Evolutionary conservation across 176 grass and related monocot genomes (phyloP), one percentile per base, ranked within the genome.

Genomic region (Poa pratensis): DNA sequence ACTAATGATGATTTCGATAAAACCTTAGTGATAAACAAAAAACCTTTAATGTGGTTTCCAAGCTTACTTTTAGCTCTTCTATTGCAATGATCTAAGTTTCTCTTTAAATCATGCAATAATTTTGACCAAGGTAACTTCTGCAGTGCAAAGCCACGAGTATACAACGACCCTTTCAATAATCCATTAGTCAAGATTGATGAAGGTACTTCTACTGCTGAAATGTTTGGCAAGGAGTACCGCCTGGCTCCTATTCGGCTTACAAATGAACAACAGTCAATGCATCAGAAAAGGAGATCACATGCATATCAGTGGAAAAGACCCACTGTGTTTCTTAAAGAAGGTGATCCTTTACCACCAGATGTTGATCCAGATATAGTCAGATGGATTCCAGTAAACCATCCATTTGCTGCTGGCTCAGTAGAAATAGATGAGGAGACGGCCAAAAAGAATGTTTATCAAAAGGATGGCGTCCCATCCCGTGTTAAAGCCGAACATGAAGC

Each of bases 401-500:
- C 96, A 81, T 98, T 98, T 75, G 93, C 93, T 34, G 90, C 89
- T 76, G 89, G 89, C 49, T 80, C 88, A 62, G 95, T 75, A 50
- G 96, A 98, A 85, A 87, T 98, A 35, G 92, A 92, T 46, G 93
- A 96, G 89, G 91, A 92, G 70, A 89, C 88, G 9, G 91, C 92
- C 30, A 90, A 91, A 89, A 88, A 83, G 60, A 98, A 98, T 89
- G 81, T 99, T 52, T 99, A 90, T 87, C 91, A 99, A 83, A 95
- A 93, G 67, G 90, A 94, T 73, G 96, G 96, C 0, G 81, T 99
- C 23, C 91, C 96, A 15, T 99, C 92, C 62, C 89, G 88, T 70
- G 76, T 99, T 64, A 94, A 92, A 94, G 93, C 96, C 79, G 96
- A 99, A 69, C 93, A 99, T 84, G 93, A 99, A 90, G 93, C 91